Conservation (phyloP, 768 basidiomycete genomes). For the Termitomyces sp. region DNA sequence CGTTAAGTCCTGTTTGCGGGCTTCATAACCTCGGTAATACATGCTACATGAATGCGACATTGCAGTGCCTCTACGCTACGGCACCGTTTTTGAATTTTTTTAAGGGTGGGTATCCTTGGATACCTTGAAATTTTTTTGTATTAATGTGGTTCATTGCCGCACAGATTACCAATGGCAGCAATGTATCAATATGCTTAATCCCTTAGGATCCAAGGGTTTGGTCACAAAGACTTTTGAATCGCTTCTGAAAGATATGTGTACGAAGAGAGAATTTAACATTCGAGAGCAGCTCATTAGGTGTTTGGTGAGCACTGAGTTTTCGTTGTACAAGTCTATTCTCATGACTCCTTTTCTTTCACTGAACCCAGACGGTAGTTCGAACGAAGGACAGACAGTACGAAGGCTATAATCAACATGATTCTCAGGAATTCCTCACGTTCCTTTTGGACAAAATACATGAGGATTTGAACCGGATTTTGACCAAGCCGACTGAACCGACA, state of each 20-base stretch:
- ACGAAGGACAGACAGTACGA: conserved; percentile 49
- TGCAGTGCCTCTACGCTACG: conserved; percentile 94
- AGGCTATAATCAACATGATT: conserved; percentile 91
- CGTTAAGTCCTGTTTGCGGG: conserved; percentile 74
- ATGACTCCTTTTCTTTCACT: not conserved
- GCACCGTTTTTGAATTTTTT: conserved; percentile 93
- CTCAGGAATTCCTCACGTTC: conserved; percentile 94
- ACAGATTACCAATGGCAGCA: conserved; percentile 75
- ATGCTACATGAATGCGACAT: conserved; percentile 98
- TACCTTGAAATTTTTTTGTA: conserved; percentile 4
- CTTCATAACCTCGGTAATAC: conserved; percentile 96
- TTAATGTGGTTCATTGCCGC: not conserved
- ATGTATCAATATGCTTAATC: conserved; percentile 81
- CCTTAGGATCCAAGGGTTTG: conserved; percentile 81
- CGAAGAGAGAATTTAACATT: conserved; percentile 76
- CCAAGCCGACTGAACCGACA: conserved; percentile 52
- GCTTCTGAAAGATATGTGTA: conserved; percentile 84
- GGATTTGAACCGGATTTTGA: conserved; percentile 76
- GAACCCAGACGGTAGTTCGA: not conserved
- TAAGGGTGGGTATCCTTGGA: conserved; percentile 49
- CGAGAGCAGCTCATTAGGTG: conserved; percentile 64
- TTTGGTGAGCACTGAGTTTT: conserved; percentile 63
- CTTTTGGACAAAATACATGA: conserved; percentile 90
- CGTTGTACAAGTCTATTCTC: conserved; percentile 17
- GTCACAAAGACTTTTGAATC: conserved; percentile 79